These are phyloP conservation scores for Lojkania enalia DNA, from an alignment of 2,329 filamentous ascomycete species.

Conservation along the genomic window DNA sequence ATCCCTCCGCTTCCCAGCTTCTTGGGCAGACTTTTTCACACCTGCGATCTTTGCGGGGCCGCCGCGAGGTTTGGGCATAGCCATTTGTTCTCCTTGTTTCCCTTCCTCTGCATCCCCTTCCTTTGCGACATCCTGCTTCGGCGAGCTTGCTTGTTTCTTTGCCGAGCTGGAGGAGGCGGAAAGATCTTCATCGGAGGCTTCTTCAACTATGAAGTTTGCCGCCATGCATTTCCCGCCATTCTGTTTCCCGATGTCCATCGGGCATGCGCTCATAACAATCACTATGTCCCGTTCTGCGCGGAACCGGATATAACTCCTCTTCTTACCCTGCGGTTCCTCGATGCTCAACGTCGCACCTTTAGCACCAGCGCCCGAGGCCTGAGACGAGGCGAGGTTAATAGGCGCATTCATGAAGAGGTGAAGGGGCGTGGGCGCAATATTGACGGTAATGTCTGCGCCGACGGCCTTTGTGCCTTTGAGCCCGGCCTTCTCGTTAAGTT, in stretches of 20 bases:
- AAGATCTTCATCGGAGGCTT: slow-evolving; percentile 29
- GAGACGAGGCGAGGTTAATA: slow-evolving; percentile 19
- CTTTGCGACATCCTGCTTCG: slow-evolving; percentile 4
- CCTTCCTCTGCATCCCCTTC: slow-evolving; percentile 6
- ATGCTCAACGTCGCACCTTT: slow-evolving; percentile 34
- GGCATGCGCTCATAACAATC: slow-evolving; percentile 44
- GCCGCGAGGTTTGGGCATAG: slow-evolving; percentile 17
- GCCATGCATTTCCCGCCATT: slow-evolving; percentile 45
- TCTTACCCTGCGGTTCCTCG: slow-evolving; percentile 39
- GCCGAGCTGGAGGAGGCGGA: slow-evolving; percentile 19
- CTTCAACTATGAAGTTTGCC: slow-evolving; percentile 45
- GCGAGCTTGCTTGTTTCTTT: slow-evolving; percentile 17
- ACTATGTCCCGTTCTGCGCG: slow-evolving; percentile 43
- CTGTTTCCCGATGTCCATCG: slow-evolving; percentile 42
- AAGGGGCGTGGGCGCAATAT: slow-evolving; percentile 51
- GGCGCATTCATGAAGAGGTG: slow-evolving; percentile 49
- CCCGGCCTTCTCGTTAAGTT: slow-evolving; percentile 52
- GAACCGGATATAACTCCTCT: slow-evolving; percentile 40
- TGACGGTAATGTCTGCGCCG: slow-evolving; percentile 53
- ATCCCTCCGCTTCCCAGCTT: not conserved
- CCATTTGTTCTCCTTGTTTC: slow-evolving; percentile 4
- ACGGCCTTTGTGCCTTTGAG: slow-evolving; percentile 52
- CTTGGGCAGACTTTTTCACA: slow-evolving; percentile 13
- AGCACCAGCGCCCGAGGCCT: slow-evolving; percentile 28
- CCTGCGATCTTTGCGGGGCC: slow-evolving; percentile 18